Evolutionary conservation across 2,329 filamentous ascomycete species (phyloP), one percentile per base, ranked within the genome.

Genomic region (Dissoconium aciculare): DNA sequence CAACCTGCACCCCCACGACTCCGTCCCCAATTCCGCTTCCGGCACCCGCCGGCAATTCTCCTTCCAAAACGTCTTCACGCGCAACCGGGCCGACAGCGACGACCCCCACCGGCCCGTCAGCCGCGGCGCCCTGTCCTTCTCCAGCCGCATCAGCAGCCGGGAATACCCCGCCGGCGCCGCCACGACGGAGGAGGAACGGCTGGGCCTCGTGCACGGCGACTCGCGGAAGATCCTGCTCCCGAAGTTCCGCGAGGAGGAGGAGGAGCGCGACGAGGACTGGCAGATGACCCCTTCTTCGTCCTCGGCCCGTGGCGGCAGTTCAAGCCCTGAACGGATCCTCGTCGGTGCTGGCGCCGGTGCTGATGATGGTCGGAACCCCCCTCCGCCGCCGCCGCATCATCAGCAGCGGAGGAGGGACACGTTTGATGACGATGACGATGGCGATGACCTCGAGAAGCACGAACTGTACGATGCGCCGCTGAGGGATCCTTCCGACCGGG

Each of bases 51-150:
- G 87, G 37, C 82, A 93, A 50, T 98, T 95, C 58, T 91, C 81
- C 11, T 95, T 95, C 63, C 78, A 85, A 41, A 83, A 79, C 42
- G 73, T 93, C 31, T 89, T 94, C 55, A 61, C 62, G 37, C 67
- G 74, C 29, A 58, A 64, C 42, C 63, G 62, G 36, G 39, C 41
- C 21, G 19, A 45, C n/a, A 37, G 40, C 4, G 37, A 31, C 15
- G 39, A 38, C n/a, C 40, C 41, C n/a, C 26, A 39, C 4, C 44
- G 54, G 8, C 52, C 54, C 1, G 37, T 45, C n/a, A 51, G 46
- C 16, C 42, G 54, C 25, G 46, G 52, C 30, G 50, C 47, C 3
- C 35, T 53, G 15, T 50, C 45, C 24, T 53, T 54, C 26, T 46
- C 51, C n/a, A 42, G 41, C 31, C 35, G 45, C 5, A 32, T 38